Base-by-base conservation (phyloP, 179 eudicot genomes). In the Sideroxylon spinosum region DNA sequence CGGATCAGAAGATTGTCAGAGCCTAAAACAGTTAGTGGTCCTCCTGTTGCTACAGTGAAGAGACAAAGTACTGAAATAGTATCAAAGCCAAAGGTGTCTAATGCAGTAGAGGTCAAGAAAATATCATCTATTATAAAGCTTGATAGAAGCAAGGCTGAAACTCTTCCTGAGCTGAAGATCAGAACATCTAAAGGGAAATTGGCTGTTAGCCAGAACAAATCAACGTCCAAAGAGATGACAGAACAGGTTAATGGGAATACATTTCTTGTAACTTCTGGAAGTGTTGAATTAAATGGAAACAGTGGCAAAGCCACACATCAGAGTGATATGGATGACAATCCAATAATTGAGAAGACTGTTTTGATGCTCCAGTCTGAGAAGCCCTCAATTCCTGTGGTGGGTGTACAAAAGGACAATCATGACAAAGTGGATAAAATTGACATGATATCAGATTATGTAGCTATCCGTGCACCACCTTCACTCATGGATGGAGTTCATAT, bases 1-100 rank as follows among this genome's bases (percentile, higher is more conserved):
- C 87, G 93, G 62, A 89, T 90, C 62, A 87, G 92, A 89, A 91
- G 97, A 85, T 85, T 96, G 79, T 96, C 99, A 29, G 99, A 94
- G 82, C 99, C 99, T 56, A 96, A 91, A 88, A 77, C 81, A 74
- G 44, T 26, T 76, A 84, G 76, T 79, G 79, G 71, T 62, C 77
- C 78, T 82, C 80, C 79, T 75, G 85, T 79, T 69, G 66, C 91
- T 73, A 68, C 86, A 22, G 79, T 78, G 77, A 90, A 87, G 81
- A 69, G 85, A 1, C 83, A 79, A 80, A 87, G 83, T 85, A 77
- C 85, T 78, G 89, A 90, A 79, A 78, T 83, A 59, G 83, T 82
- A 49, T 73, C 90, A 50, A 89, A 84, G 76, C 81, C 71, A 59
- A 93, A 90, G 84, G 66, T 74, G 60, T 83, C 86, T 44, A 79